Percentiles rank a stretch among this genome's conserved stretches.
Conservation (phyloP, 129 eudicot genomes). For the Apium graveolens region DNA sequence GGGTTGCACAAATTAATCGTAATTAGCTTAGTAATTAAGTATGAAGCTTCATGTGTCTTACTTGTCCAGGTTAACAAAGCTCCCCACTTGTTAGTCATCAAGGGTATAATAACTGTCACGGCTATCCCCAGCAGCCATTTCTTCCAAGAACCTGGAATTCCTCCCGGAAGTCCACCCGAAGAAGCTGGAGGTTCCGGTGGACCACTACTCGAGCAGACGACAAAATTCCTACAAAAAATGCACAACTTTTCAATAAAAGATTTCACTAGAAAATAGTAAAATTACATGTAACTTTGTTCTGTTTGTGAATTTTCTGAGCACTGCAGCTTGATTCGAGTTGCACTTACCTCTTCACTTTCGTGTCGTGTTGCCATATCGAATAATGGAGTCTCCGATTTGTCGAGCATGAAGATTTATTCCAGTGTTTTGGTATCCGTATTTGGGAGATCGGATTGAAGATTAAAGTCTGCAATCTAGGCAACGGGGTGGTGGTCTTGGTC, state of each 20-base stretch:
- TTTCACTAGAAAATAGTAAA: no score
- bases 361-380: not conserved
- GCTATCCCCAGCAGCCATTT: slow-evolving; percentile 47
- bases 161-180: slow-evolving; percentile 20
- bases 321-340: no score
- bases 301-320: no score
- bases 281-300: not conserved
- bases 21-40: not conserved
- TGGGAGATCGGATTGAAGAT: not conserved
- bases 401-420: not conserved
- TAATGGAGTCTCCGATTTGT: not conserved
- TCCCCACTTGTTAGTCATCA: slow-evolving; percentile 60
- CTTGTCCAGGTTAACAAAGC: slow-evolving; percentile 22
- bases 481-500: not conserved
- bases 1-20: not conserved
- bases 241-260: no score
- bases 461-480: not conserved
- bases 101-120: slow-evolving; percentile 40
- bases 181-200: slow-evolving; percentile 33
- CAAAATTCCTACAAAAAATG: slow-evolving; percentile 14
- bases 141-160: slow-evolving; percentile 38
- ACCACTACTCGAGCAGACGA: slow-evolving; percentile 12
- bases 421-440: not conserved
- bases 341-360: no score
- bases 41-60: not conserved